Evolutionary conservation across 768 basidiomycete species (phyloP), one percentile per base, ranked within the genome.

Genomic region (Nidularia sp.): DNA sequence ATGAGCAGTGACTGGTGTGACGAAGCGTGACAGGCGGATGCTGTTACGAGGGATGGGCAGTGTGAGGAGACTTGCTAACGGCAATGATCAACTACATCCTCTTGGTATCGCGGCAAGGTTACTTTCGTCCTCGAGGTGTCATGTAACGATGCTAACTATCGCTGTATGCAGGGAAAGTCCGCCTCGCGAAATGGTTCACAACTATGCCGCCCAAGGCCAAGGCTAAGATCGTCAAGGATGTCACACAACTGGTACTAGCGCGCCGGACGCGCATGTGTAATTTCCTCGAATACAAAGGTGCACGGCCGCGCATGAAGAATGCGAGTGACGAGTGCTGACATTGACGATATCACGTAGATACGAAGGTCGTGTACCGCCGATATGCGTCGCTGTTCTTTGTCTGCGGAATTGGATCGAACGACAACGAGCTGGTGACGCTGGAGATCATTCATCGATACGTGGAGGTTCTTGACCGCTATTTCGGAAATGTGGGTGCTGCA

Each of bases 311-410:
- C 35, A 25, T 8, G 25, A 32, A 48, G 36, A 29, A 43, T 33
- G 46, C 18, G 18, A 18, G 18, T 18, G 39, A 22, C 53, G 41
- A 35, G 48, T 32, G 33, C 12, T 48, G 47, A 8, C 25, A 32
- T 60, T 31, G 59, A 51, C 43, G 9, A 34, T 52, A 9, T 42
- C 31, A 51, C 13, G 31, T 68, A 81, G 91, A 66, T 85, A 86
- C 76, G 48, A 93, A 97, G 74, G 92, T 98, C 54, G 90, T 98
- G 13, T 98, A 98, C 72, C 80, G 95, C 48, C 84, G 96, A 69
- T 98, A 98, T 66, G 96, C 96, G 8, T 97, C 93, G 8, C 72
- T 98, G 44, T 98, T 98, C 81, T 98, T 98, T 70, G 91, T 98
- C 33, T 88, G 85, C 58, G 94, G 93, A 45, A 88, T 98, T 59